A percentile compares a stretch with the other conserved stretches of the same genome.
These are phyloP conservation scores for Fusarium sp. DNA, from an alignment of 2,329 filamentous ascomycete genomes.

Conservation along the genomic window DNA sequence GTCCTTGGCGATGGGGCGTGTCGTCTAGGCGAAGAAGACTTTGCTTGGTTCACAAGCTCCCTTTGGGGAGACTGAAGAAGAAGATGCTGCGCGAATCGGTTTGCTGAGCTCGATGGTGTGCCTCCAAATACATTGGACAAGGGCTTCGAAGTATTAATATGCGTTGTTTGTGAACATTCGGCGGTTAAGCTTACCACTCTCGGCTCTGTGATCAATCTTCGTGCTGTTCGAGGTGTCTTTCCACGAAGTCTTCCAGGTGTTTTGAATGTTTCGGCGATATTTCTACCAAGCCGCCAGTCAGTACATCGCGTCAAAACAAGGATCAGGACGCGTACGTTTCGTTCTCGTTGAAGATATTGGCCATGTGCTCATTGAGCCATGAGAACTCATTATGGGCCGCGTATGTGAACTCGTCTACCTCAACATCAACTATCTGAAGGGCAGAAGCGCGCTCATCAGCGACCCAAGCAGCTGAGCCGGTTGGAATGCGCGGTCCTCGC, in stretches of 20 bases:
- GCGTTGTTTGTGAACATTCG: background rate
- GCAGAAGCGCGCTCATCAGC: conserved; percentile 83
- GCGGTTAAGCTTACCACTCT: conserved; percentile 65
- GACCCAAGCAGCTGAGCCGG: conserved; percentile 88
- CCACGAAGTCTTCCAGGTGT: conserved; percentile 84
- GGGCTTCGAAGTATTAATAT: conserved; percentile 56
- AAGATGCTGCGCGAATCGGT: conserved; percentile 60
- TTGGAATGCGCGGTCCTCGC: conserved; percentile 68
- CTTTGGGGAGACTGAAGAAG: conserved; percentile 62
- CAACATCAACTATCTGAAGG: conserved; percentile 76
- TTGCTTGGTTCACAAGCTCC: conserved; percentile 47
- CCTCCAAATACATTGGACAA: conserved; percentile 67
- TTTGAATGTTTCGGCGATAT: conserved; percentile 95
- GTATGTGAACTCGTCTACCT: conserved; percentile 92
- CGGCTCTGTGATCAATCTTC: conserved; percentile 67
- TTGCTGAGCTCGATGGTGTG: conserved; percentile 62
- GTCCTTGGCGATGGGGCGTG: conserved; percentile 45
- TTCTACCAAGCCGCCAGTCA: conserved; percentile 60
- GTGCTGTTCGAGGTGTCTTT: conserved; percentile 77
- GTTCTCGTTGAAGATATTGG: conserved; percentile 86
- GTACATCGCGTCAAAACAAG: conserved; percentile 1
- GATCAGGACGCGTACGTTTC: conserved; percentile 69
- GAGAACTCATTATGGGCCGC: conserved; percentile 93
- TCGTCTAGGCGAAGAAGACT: conserved; percentile 45
- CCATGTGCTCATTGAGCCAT: conserved; percentile 99